These are phyloP conservation scores for Physaria fendleri DNA, from an alignment of 345 rosid species.

Conservation along the genomic window DNA sequence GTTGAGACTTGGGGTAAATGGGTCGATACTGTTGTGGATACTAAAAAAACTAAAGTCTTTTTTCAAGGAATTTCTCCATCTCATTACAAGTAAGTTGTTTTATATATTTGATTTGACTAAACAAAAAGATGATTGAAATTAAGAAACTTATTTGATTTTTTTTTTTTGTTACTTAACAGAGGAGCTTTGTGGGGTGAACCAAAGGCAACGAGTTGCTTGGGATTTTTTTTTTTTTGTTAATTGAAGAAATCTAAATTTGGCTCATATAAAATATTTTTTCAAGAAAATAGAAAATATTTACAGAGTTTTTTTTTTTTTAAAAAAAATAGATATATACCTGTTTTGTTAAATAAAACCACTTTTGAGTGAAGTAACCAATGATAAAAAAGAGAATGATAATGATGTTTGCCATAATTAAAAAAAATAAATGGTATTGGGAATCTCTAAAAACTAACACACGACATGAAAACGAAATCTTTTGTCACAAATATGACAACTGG, in stretches of 20 bases:
- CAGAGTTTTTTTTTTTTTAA: not conserved
- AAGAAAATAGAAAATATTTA: not conserved
- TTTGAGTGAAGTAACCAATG: slow-evolving; percentile 9
- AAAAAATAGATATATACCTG: no score
- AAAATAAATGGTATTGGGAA: slow-evolving; percentile 8
- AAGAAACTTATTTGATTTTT: not conserved
- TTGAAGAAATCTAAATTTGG: slow-evolving; percentile 8
- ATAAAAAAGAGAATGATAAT: slow-evolving; percentile 15
- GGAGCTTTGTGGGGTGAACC: no score
- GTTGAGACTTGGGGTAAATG: slow-evolving; percentile 70
- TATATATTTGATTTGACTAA: not conserved
- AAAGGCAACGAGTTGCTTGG: no score
- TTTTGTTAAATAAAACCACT: slow-evolving; percentile 12
- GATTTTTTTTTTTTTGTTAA: no score
- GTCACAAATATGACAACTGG: slow-evolving; percentile 11
- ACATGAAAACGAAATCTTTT: slow-evolving; percentile 8
- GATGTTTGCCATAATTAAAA: slow-evolving; percentile 6
- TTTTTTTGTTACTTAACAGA: no score
- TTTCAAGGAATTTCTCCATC: slow-evolving; percentile 85
- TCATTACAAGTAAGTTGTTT: slow-evolving; percentile 65
- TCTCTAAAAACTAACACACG: slow-evolving; percentile 8
- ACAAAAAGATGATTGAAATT: no score
- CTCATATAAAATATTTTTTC: not conserved
- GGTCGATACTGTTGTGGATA: slow-evolving; percentile 60
- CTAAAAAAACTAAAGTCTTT: slow-evolving; percentile 48